These are phyloP conservation scores for Colletotrichum destructivum DNA, from an alignment of 2,329 filamentous ascomycete genomes.

Conservation along the genomic window DNA sequence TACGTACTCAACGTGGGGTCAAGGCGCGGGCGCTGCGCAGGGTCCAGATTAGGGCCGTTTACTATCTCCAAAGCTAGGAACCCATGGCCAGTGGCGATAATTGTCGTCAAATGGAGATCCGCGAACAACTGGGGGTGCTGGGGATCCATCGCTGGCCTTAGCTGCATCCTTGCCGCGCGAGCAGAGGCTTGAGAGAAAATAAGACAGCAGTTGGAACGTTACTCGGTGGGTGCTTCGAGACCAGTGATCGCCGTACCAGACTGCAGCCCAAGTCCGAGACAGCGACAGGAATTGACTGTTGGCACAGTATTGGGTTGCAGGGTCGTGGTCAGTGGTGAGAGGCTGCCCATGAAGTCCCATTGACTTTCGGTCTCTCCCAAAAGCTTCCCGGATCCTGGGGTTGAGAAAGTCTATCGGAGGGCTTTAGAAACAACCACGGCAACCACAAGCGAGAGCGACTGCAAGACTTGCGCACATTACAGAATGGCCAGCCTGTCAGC, in stretches of 20 bases:
- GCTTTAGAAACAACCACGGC: not conserved
- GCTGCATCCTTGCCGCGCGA: not conserved
- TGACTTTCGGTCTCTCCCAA: conserved; percentile 22
- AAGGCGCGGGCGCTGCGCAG: conserved; percentile 15
- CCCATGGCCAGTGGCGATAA: conserved; percentile 22
- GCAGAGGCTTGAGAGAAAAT: not conserved
- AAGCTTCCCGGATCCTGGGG: conserved; percentile 14
- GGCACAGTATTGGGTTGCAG: not conserved
- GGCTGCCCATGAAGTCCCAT: not conserved
- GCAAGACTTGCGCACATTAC: not conserved
- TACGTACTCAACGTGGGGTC: conserved; percentile 21
- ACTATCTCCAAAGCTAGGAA: conserved; percentile 24
- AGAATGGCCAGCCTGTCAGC: conserved; percentile 10
- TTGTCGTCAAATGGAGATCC: conserved; percentile 26
- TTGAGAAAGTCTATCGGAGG: conserved; percentile 25
- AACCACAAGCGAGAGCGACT: conserved; percentile 28
- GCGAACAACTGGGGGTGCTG: conserved; percentile 22
- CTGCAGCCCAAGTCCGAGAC: conserved; percentile 14
- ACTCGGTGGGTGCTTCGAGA: not conserved
- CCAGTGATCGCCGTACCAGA: not conserved
- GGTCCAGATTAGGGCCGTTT: conserved; percentile 41
- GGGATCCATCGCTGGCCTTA: conserved; percentile 4
- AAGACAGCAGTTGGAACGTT: not conserved
- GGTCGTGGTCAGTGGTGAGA: conserved; percentile 20
- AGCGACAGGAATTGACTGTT: not conserved